Base-by-base conservation (phyloP, 2,329 filamentous ascomycete species). In the Diaporthe citri region DNA sequence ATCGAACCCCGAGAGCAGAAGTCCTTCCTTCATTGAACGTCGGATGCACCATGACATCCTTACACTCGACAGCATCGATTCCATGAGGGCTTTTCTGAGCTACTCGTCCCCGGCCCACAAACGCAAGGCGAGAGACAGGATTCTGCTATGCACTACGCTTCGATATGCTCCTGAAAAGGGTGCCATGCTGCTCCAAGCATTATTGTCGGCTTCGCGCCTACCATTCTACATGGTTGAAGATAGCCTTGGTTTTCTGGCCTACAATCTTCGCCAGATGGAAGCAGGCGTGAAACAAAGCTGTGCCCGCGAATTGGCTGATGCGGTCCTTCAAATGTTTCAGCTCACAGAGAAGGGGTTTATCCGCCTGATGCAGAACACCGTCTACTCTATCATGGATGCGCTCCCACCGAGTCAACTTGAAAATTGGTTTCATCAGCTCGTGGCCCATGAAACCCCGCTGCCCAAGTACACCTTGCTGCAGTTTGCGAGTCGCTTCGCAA, bases 401-500 rank as follows among this genome's bases (percentile, higher is more conserved):
- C 41, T 76, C 28, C 43, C 74, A 4, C 25, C 72, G 25, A 81
- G 82, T 1, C 77, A 77, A n/a, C 76, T 80, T 3, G 72, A 79
- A 4, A 79, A 83, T 15, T 78, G 89, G 1, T 86, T 86, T 73
- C 74, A 77, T 4, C 79, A 83, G 12, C 77, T 89, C 12, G 72
- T 76, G 8, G 74, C 77, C 25, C 77, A 79, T 10, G 74, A 77
- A 0, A 80, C 83, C 36, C 76, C 77, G 6, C 74, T 89, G 6
- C 83, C 87, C 59, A 76, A 78, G 13, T 81, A 87, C 75, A 90
- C 89, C 0, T 80, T 84, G 22, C 79, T 90, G 3, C 87, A 89
- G 2, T 84, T 90, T 57, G 88, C 88, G 4, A 82, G 81, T 56
- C 84, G 81, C 4, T 79, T 92, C 36, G 87, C 89, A 1, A 80